Evolutionary conservation across 2,329 filamentous ascomycete genomes (phyloP).

Genomic region (Grosmannia serpens): DNA sequence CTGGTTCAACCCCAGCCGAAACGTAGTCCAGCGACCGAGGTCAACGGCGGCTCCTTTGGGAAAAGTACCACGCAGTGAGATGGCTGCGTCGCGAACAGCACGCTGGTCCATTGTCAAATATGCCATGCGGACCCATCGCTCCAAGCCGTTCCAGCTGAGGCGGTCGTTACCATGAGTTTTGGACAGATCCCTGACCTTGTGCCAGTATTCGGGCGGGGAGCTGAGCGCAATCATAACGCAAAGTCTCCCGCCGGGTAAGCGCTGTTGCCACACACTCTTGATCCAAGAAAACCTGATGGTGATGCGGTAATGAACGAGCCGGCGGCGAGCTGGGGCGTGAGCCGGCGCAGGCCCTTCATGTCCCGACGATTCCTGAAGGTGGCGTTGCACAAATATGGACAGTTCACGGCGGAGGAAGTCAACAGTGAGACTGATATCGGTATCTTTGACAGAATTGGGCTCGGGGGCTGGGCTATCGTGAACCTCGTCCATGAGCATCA

Average conservation of each 20-base stretch:
- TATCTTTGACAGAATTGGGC: neutral
- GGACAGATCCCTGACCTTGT: constrained; percentile 21
- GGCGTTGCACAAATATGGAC: constrained; percentile 5
- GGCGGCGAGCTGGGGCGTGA: neutral
- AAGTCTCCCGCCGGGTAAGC: constrained; percentile 20
- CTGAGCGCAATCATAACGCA: constrained; percentile 35
- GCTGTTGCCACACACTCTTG: constrained; percentile 28
- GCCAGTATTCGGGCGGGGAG: constrained; percentile 37
- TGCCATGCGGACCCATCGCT: constrained; percentile 38
- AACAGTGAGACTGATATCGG: constrained; percentile 13
- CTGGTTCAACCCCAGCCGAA: constrained; percentile 31
- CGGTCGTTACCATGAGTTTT: constrained; percentile 22
- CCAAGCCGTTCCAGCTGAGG: constrained; percentile 26
- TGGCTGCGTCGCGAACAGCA: constrained; percentile 20
- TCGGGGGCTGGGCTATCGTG: neutral
- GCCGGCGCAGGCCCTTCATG: no score
- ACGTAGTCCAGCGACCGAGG: constrained; percentile 46
- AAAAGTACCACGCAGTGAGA: constrained; percentile 21
- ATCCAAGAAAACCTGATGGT: constrained; percentile 35
- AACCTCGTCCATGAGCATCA: constrained; percentile 47
- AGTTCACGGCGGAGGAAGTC: constrained; percentile 5
- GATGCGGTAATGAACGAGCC: constrained; percentile 24
- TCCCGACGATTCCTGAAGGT: neutral
- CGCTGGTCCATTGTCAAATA: constrained; percentile 28
- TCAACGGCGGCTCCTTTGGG: constrained; percentile 31